Evolutionary conservation across 2,329 filamentous ascomycete genomes (phyloP).

Genomic region (Colletotrichum liriopes): DNA sequence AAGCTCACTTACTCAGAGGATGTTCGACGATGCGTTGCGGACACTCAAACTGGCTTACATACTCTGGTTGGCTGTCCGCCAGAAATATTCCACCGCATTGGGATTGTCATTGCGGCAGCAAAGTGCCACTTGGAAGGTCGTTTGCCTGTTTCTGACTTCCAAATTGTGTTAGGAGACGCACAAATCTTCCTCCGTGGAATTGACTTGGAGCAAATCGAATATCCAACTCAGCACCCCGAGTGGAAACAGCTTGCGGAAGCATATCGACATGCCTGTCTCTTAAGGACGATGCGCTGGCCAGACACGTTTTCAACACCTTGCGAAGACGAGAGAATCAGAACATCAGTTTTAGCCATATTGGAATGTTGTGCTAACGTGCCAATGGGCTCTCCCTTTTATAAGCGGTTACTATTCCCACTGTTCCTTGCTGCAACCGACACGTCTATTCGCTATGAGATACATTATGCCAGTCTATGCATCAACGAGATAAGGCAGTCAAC

Average conservation of each 20-base stretch:
- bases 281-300: conserved; percentile 48
- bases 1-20: conserved; percentile 48
- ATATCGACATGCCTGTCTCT: conserved; percentile 50
- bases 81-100: conserved; percentile 47
- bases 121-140: conserved; percentile 42
- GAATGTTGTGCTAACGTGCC: conserved; percentile 47
- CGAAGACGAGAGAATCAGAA: conserved; percentile 44
- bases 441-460: conserved; percentile 45
- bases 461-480: conserved; percentile 47
- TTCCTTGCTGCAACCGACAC: conserved; percentile 50
- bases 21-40: conserved; percentile 47
- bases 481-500: conserved; percentile 47
- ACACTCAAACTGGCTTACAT: conserved; percentile 45
- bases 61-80: conserved; percentile 49
- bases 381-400: conserved; percentile 47
- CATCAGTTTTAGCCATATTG: conserved; percentile 46
- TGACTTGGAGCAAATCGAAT: conserved; percentile 46
- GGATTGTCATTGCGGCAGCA: conserved; percentile 46
- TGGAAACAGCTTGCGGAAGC: conserved; percentile 50
- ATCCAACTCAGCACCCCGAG: conserved; percentile 48
- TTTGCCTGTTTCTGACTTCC: conserved; percentile 33
- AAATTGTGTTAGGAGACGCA: conserved; percentile 40
- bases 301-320: conserved; percentile 48
- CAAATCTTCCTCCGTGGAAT: conserved; percentile 48
- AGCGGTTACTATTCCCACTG: conserved; percentile 49